Conservation (phyloP, 176 grass and related monocot genomes). For the Triticum timopheevii region DNA sequence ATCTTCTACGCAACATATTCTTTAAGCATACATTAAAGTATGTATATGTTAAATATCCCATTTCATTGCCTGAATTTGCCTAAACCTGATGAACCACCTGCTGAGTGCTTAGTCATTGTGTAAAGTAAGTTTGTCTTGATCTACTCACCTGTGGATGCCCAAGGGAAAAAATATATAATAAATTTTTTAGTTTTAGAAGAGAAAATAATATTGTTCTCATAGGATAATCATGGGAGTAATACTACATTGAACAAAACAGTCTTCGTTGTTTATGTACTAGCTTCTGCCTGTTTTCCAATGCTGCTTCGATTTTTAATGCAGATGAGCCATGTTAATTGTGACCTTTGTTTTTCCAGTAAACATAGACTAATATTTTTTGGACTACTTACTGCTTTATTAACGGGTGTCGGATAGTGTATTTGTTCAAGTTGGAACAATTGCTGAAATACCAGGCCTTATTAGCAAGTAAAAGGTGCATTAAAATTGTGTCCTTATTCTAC, state of each 20-base stretch:
- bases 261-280: background rate
- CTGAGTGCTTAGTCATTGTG: background rate
- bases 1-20: background rate
- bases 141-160: background rate
- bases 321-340: background rate
- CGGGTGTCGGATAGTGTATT: background rate
- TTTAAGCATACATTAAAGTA: background rate
- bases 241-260: background rate
- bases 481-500: background rate
- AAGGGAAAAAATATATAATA: background rate
- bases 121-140: background rate
- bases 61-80: background rate
- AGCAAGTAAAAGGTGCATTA: background rate
- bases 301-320: background rate
- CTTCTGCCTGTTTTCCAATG: background rate
- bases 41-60: background rate
- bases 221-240: background rate
- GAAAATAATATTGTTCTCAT: background rate
- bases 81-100: background rate
- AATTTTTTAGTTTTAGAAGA: background rate
- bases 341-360: background rate
- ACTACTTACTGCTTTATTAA: background rate
- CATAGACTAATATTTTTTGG: background rate
- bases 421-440: background rate
- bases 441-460: background rate